Percentiles rank a stretch among this genome's conserved stretches.
Conservation (phyloP, 306 rosid species). For the Quercus agrifolia region DNA sequence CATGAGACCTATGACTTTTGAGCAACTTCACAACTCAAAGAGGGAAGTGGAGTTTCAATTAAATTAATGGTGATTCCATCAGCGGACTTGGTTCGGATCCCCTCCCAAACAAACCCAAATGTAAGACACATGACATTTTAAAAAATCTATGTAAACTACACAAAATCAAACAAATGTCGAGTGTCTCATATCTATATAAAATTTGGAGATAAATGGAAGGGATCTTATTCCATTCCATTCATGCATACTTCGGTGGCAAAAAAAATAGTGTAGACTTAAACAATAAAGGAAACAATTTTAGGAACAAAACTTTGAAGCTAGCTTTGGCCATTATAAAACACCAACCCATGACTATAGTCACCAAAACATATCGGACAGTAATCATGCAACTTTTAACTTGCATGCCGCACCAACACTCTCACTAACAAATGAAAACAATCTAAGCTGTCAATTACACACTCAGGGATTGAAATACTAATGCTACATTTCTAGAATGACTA, state of each 20-base stretch:
- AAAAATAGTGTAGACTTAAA: background rate
- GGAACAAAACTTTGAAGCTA: background rate
- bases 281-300: background rate
- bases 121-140: too few relatives aligned
- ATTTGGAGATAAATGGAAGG: too few relatives aligned
- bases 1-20: too few relatives aligned
- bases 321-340: background rate
- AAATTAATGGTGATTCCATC: too few relatives aligned
- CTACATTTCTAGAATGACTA: conserved; percentile 1
- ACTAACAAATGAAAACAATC: conserved; percentile 12
- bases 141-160: too few relatives aligned
- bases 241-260: background rate
- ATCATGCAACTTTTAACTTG: conserved; percentile 4
- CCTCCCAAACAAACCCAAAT: too few relatives aligned
- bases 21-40: too few relatives aligned
- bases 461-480: conserved; percentile 8
- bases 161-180: too few relatives aligned
- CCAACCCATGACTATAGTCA: background rate
- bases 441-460: conserved; percentile 26
- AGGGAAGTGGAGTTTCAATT: too few relatives aligned
- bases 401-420: conserved; percentile 18
- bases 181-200: too few relatives aligned
- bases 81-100: too few relatives aligned
- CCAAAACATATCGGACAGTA: background rate
- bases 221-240: too few relatives aligned